Base-by-base conservation (phyloP, 257 asterid species). In the Craterostigma plantagineum region DNA sequence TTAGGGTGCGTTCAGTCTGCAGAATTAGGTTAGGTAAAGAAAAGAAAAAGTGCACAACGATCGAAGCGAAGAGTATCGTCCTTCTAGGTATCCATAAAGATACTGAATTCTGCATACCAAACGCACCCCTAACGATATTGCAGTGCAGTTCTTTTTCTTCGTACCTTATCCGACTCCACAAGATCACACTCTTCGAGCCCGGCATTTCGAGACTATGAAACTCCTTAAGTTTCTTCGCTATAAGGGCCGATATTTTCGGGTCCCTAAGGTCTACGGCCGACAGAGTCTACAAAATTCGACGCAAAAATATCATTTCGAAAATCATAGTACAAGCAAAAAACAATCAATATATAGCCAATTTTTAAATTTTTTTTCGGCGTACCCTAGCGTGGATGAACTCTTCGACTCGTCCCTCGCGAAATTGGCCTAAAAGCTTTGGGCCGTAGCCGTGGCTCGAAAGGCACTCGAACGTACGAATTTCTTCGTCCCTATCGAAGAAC, bases 301-400 rank as follows among this genome's bases (percentile, higher is more conserved):
- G 6, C 30, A 23, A 2, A 23, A n/a, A n/a, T n/a, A n/a, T n/a
- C n/a, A n/a, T n/a, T n/a, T n/a, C n/a, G n/a, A n/a, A n/a, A n/a
- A n/a, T n/a, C n/a, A n/a, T n/a, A n/a, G n/a, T n/a, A n/a, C n/a
- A n/a, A n/a, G n/a, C n/a, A 23, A 23, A 23, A 23, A n/a, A n/a
- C n/a, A n/a, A n/a, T n/a, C n/a, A n/a, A n/a, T n/a, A n/a, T n/a
- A n/a, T n/a, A n/a, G n/a, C n/a, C n/a, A n/a, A n/a, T n/a, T n/a
- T n/a, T n/a, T n/a, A n/a, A n/a, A n/a, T n/a, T 23, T 23, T 7
- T 41, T 60, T 17, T 17, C n/a, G n/a, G 52, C 79, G 50, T 77
- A 90, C 99, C 91, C 77, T 79, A 8, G 92, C 92, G 55, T 77
- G 63, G 64, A 90, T 75, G 71, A 83, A 90, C 71, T 90, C 92